These are phyloP conservation scores for Cystobasidium sp. DNA, from an alignment of 1,284 basidiomycete genomes.

Conservation along the genomic window DNA sequence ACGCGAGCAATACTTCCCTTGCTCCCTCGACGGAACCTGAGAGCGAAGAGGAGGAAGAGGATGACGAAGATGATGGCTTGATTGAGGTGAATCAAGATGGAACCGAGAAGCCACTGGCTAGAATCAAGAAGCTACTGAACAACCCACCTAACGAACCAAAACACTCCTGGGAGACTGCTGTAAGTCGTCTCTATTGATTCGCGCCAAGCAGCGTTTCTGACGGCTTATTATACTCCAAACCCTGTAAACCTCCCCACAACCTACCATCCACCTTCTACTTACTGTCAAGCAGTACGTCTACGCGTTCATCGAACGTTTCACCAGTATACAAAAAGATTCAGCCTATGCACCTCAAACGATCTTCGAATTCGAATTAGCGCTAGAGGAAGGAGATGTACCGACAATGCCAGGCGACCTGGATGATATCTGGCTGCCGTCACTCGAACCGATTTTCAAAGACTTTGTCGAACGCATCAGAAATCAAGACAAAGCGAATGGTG, in stretches of 20 bases:
- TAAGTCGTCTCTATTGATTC: conserved; percentile 4
- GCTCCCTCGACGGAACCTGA: neutral
- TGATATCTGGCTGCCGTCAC: conserved; percentile 32
- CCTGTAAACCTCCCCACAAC: neutral
- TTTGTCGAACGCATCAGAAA: conserved; percentile 32
- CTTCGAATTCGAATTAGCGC: conserved; percentile 36
- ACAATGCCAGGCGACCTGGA: conserved; percentile 22
- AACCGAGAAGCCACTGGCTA: conserved; percentile 3
- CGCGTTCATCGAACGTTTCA: conserved; percentile 42
- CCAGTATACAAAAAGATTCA: conserved; percentile 25
- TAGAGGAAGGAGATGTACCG: conserved; percentile 1
- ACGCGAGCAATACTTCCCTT: conserved; percentile 11
- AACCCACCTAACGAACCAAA: conserved; percentile 35
- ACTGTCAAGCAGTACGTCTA: conserved; percentile 27
- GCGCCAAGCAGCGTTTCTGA: neutral
- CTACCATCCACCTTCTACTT: neutral
- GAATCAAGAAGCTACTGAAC: conserved; percentile 30
- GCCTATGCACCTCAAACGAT: conserved; percentile 41
- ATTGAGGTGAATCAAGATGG: conserved; percentile 39
- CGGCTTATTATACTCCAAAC: neutral
- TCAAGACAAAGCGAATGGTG: conserved; percentile 25
- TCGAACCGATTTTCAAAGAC: conserved; percentile 39
- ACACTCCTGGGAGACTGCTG: conserved; percentile 40
- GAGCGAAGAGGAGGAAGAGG: conserved; percentile 18
- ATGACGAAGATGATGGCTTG: conserved; percentile 29